These are phyloP conservation scores for Chlorella sp. DNA, from an alignment of 139 green algal species.

Conservation along the genomic window DNA sequence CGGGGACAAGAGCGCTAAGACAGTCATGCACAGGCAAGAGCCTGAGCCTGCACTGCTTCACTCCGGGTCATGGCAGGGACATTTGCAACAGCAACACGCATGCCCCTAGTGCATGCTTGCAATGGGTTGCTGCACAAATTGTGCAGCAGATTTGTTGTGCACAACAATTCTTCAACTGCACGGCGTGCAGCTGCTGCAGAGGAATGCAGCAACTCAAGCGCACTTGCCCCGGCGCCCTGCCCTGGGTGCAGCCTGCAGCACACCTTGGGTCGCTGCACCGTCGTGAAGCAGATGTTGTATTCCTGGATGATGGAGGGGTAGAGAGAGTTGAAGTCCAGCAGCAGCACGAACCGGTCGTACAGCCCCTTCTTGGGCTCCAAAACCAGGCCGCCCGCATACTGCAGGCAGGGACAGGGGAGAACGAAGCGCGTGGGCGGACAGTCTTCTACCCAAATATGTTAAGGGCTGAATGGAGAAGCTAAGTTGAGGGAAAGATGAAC, in stretches of 20 bases:
- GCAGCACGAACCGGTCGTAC: slow-evolving; percentile 97
- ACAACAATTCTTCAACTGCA: too few species aligned
- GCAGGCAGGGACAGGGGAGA: neutral
- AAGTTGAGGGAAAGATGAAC: too few species aligned
- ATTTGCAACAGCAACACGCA: too few species aligned
- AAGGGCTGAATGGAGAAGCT: too few species aligned
- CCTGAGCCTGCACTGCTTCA: too few species aligned
- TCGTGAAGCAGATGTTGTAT: slow-evolving; percentile 99
- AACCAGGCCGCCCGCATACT: slow-evolving; percentile 94
- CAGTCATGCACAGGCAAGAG: neutral
- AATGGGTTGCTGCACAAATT: too few species aligned
- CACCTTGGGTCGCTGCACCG: slow-evolving; percentile 71
- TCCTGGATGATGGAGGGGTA: slow-evolving; percentile 99
- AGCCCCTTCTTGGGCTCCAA: slow-evolving; percentile 98
- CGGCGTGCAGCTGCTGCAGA: neutral
- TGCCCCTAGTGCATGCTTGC: too few species aligned
- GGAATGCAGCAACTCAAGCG: neutral
- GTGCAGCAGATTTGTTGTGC: too few species aligned
- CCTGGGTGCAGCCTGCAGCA: neutral
- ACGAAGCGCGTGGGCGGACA: neutral
- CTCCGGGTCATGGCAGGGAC: too few species aligned
- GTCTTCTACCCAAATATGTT: too few species aligned
- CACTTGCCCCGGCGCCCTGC: too few species aligned
- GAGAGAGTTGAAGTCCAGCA: slow-evolving; percentile 99
- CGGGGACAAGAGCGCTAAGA: neutral